These are phyloP conservation scores for Talaromyces adpressus DNA, from an alignment of 495 filamentous ascomycete genomes.

Conservation along the genomic window DNA sequence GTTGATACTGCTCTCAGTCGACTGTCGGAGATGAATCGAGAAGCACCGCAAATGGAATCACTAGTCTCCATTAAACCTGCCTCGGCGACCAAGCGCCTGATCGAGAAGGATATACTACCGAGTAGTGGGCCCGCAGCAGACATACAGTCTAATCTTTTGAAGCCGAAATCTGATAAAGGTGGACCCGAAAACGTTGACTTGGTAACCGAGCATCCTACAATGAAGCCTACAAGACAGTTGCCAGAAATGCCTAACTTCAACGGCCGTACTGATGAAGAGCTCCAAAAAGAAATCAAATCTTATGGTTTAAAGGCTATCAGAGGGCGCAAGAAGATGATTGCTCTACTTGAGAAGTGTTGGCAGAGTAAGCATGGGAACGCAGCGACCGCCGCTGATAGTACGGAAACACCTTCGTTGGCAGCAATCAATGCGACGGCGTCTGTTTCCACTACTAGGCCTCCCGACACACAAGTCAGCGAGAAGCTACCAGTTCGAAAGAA, in stretches of 20 bases:
- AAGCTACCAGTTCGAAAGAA: background rate
- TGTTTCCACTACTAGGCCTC: background rate
- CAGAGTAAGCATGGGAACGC: conserved; percentile 31
- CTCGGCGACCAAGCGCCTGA: background rate
- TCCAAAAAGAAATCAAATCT: conserved; percentile 52
- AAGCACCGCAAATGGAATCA: background rate
- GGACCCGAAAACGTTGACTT: background rate
- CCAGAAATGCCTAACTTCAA: conserved; percentile 53
- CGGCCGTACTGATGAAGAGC: conserved; percentile 54
- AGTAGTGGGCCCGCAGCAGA: background rate
- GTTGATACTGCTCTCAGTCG: background rate
- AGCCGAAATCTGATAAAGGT: background rate
- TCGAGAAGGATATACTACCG: background rate
- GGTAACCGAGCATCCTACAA: background rate
- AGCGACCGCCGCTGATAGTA: background rate
- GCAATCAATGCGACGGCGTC: background rate
- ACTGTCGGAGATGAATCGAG: background rate
- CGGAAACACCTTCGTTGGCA: background rate
- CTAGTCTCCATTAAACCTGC: background rate
- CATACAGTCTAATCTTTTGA: background rate
- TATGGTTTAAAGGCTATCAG: conserved; percentile 75
- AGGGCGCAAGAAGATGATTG: conserved; percentile 63
- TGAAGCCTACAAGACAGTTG: conserved; percentile 7
- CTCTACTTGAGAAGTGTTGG: conserved; percentile 70
- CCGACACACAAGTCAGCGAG: background rate